Base-by-base conservation (phyloP, 371 early-diverging fungal species). In the Coemansia sp. region DNA sequence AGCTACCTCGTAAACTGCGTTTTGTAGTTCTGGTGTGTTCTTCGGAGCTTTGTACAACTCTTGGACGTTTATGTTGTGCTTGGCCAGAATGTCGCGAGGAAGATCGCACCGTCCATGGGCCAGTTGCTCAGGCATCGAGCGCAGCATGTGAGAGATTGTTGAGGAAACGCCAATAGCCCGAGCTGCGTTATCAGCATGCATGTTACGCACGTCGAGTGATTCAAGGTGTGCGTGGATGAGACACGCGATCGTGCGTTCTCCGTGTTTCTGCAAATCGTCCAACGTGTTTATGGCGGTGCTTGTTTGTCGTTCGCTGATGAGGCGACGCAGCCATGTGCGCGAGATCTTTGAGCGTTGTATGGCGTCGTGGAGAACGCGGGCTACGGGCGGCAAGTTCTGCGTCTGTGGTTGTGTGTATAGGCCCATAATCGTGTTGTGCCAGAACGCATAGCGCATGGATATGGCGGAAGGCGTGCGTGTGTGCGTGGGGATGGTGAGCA, bases 131-230 rank as follows among this genome's bases (percentile, higher is more conserved):
- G 80, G 80, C 26, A 80, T 27, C 21, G 80, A 59, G 24, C 77
- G 67, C 24, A 93, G 70, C 69, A 90, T 83, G 14, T 89, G 89
- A 4, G 88, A 71, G 16, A 95, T 90, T 7, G 93, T 93, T 59
- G 87, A 84, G 55, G 95, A 90, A 67, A 95, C 92, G 29, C 95
- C 96, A 50, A 95, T 82, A 71, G 95, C 94, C 59, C 92, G 89
- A 2, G 92, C 91, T 1, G 89, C 90, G 80, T 95, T 95, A 79
- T 97, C 96, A 0, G 92, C 90, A 60, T 91, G 85, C 31, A 90
- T 84, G 68, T 92, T 87, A 29, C 86, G 83, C 29, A 95, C 81
- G 5, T 94, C 93, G 8, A 94, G 81, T 0, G 91, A 87, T 76
- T 97, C 94, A 26, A 95, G 83, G 56, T 93, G 92, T 52, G 94